Evolutionary conservation across 2,329 filamentous ascomycete genomes (phyloP).

Genomic region (Calcarisporium arbuscula): DNA sequence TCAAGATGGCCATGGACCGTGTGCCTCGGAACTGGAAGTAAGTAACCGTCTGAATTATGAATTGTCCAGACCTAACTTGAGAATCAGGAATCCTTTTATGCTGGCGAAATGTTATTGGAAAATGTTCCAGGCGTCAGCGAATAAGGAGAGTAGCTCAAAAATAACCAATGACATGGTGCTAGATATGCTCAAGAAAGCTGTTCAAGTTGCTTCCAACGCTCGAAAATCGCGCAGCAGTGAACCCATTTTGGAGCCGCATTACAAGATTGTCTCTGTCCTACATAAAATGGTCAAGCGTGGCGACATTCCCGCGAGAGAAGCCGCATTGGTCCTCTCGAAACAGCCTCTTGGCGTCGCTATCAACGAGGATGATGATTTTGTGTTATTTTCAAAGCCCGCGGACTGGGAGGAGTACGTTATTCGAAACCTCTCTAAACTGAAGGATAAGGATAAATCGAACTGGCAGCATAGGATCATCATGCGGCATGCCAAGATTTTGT

Average conservation of each 20-base stretch:
- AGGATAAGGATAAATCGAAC: slow-evolving; percentile 79
- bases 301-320: slow-evolving; percentile 42
- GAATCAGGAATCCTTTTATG: slow-evolving; percentile 50
- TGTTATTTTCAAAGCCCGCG: slow-evolving; percentile 39
- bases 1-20: slow-evolving; percentile 48
- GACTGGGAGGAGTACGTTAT: slow-evolving; percentile 54
- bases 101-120: slow-evolving; percentile 58
- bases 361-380: slow-evolving; percentile 26
- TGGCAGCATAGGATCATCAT: slow-evolving; percentile 93
- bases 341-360: slow-evolving; percentile 44
- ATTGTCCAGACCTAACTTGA: slow-evolving; percentile 1
- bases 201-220: slow-evolving; percentile 43
- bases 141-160: slow-evolving; percentile 30
- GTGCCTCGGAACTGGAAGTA: slow-evolving; percentile 52
- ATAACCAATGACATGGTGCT: slow-evolving; percentile 34
- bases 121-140: slow-evolving; percentile 47
- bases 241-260: slow-evolving; percentile 83
- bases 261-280: slow-evolving; percentile 77
- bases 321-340: slow-evolving; percentile 45
- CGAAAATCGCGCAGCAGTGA: slow-evolving; percentile 58
- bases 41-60: slow-evolving; percentile 17
- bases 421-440: slow-evolving; percentile 42
- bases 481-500: slow-evolving; percentile 57
- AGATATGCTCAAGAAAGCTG: slow-evolving; percentile 42
- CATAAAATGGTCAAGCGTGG: slow-evolving; percentile 68